Evolutionary conservation across 129 eudicot species (phyloP).

Genomic region (Pseudognaphalium luteoalbum): DNA sequence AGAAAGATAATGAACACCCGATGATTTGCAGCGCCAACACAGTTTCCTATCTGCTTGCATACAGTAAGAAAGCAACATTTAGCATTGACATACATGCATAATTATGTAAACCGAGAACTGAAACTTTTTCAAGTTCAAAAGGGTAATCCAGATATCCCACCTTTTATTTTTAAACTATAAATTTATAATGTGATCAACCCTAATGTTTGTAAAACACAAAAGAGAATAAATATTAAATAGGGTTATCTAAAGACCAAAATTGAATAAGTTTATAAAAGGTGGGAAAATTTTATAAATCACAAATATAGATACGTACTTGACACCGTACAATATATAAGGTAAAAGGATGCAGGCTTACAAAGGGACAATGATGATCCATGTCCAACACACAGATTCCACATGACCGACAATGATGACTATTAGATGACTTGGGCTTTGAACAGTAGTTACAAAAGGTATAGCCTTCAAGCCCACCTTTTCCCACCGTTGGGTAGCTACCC

Average conservation of each 20-base stretch:
- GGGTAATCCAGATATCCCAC: no score
- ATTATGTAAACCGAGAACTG: no score
- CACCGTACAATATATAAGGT: background rate
- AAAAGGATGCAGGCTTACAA: slow-evolving; percentile 57
- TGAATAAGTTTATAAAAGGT: background rate
- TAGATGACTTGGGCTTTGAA: slow-evolving; percentile 79
- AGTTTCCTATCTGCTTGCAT: slow-evolving; percentile 77
- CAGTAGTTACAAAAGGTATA: slow-evolving; percentile 73
- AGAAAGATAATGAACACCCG: slow-evolving; percentile 68
- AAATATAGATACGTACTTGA: background rate
- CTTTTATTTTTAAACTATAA: no score
- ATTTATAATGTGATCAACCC: background rate
- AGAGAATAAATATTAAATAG: background rate
- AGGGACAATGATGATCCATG: slow-evolving; percentile 99
- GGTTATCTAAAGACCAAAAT: background rate
- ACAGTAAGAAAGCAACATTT: background rate
- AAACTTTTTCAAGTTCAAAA: no score
- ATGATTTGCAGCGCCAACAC: slow-evolving; percentile 88
- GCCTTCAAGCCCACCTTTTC: slow-evolving; percentile 70
- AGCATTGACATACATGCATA: background rate
- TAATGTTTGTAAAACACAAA: background rate
- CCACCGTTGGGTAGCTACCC: slow-evolving; percentile 84
- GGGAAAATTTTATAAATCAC: background rate
- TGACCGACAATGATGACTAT: slow-evolving; percentile 88
- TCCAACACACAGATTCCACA: slow-evolving; percentile 83